Base-by-base conservation (phyloP, 2,329 filamentous ascomycete species). In the Xylaria sp. region DNA sequence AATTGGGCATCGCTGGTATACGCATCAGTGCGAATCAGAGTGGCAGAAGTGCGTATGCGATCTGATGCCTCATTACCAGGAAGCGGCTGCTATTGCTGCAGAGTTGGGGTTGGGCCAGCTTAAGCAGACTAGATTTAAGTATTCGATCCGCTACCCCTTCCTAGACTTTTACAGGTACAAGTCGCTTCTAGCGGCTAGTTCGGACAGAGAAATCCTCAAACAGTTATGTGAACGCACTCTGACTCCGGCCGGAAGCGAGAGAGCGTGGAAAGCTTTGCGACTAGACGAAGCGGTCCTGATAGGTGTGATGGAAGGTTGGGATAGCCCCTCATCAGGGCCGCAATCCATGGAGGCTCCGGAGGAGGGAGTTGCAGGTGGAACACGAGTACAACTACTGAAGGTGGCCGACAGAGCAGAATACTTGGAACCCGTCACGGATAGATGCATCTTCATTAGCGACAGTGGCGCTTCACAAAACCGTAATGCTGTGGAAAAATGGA, bases 401-500 rank as follows among this genome's bases (percentile, higher is more conserved):
- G 23, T 43, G 20, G 20, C 20, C n/a, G 12, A 28, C 1, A 10
- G 12, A 9, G 39, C 46, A 15, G 20, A 43, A 25, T 20, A 20
- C 28, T 8, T 8, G 10, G 41, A 28, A 20, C 20, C 10, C 23
- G 43, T 12, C 20, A 20, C 20, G 20, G 20, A 28, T n/a, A 46
- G 20, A 43, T 28, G 20, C 55, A 28, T 58, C 23, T 58, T 43
- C 39, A 46, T 58, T 18, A 58, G 39, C 39, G 55, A 46, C 28
- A 20, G 20, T 46, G 36, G 23, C 23, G 9, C 25, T 43, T 12
- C 23, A n/a, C n/a, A 43, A 28, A n/a, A 43, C 36, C 3, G 20
- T 28, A 39, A 28, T 25, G 36, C 36, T 5, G 20, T 33, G 36
- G 56, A 48, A 20, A 48, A 20, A 15, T 61, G 46, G 46, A 41